Evolutionary conservation across 2,329 filamentous ascomycete genomes (phyloP), one percentile per base, ranked within the genome.

Genomic region (Calonectria pteridis): DNA sequence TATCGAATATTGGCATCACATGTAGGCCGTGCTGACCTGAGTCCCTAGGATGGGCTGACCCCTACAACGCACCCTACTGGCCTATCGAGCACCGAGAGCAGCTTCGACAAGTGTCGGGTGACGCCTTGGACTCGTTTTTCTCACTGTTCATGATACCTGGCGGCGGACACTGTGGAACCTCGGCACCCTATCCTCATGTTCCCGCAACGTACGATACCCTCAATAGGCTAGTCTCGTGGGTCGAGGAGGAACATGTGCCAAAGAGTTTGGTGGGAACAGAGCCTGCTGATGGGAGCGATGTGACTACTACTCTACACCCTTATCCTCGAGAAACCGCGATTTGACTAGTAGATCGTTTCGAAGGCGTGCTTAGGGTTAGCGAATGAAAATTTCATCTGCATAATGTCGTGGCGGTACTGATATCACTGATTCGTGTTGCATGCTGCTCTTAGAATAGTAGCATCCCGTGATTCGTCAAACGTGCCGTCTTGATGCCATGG

Each of bases 131-230:
- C 31, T 51, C 31, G 5, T 70, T 53, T 23, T 70, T 70, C 58
- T 63, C 53, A 10, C 58, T 70, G 6, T 70, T 70, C 23, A 70
- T 70, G 55, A 64, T 70, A 16, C 55, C 67, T 1, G 67, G 67
- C 14, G 67, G 55, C 6, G 67, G 67, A 2, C 67, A 70, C 10
- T 70, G 67, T 18, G 67, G 67, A 18, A 28, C 53, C 10, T 70
- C 67, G 6, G 16, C 68, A 33, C 59, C 49, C 4, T 58, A 71
- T 31, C 59, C 46, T 53, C 59, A 65, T 1, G 59, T 65, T 14
- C 68, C 68, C 18, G 49, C 33, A 16, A 55, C 26, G 1, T 55
- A 67, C 10, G n/a, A 67, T 23, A 67, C 64, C 13, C 64, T 53
- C 2, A 49, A 55, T 16, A 23, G 18, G 23, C 28, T 67, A 1